These are phyloP conservation scores for Durotheca rogersii DNA, from an alignment of 495 filamentous ascomycete genomes.

Conservation along the genomic window DNA sequence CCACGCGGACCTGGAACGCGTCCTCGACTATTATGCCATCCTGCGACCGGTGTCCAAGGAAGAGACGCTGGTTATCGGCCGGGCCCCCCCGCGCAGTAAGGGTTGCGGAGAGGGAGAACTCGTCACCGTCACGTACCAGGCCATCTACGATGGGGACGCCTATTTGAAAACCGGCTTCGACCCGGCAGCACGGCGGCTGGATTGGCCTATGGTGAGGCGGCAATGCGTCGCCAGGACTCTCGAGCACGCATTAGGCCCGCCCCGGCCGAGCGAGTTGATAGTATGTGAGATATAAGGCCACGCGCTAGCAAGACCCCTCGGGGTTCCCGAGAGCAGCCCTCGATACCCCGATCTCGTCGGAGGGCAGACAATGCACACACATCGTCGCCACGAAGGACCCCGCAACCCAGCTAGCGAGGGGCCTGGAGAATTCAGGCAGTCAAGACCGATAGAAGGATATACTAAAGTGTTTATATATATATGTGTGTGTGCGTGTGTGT, in stretches of 20 bases:
- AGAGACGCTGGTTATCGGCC: constrained; percentile 11
- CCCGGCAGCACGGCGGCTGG: background rate
- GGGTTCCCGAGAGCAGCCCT: no score
- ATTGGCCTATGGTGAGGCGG: background rate
- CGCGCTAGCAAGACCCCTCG: no score
- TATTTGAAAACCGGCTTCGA: background rate
- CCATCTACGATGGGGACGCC: background rate
- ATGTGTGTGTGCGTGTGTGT: no score
- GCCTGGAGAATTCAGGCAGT: no score
- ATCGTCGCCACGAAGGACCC: no score
- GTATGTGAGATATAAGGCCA: background rate
- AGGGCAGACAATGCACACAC: no score
- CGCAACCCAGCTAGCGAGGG: no score
- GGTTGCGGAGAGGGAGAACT: background rate
- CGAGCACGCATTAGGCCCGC: background rate
- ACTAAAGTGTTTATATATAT: no score
- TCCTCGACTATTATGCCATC: background rate
- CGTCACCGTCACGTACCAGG: constrained; percentile 1
- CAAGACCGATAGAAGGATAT: no score
- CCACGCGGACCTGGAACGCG: background rate
- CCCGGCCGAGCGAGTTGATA: background rate
- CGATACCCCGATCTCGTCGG: no score
- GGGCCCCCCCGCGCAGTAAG: background rate
- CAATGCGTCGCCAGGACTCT: background rate
- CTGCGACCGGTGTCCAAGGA: constrained; percentile 1